phyloP scores from a whole-genome alignment of 495 filamentous ascomycete genomes.

The Neurospora sp. region DNA sequence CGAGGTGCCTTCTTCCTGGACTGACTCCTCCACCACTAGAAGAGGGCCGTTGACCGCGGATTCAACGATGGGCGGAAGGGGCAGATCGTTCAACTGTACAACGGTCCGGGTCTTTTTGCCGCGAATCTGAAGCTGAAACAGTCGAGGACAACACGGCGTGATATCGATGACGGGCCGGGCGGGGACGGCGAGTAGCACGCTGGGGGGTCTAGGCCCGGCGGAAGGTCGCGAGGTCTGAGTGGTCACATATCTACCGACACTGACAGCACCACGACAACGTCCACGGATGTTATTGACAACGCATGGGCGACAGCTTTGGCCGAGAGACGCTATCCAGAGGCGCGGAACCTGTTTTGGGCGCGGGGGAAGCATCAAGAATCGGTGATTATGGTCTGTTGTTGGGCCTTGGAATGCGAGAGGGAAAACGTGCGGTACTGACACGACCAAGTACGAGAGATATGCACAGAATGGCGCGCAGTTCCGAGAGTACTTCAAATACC shows the following conservation, averaged over 20 bases:
- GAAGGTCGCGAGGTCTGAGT: neutral
- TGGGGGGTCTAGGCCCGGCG: conserved; percentile 3
- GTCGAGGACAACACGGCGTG: neutral
- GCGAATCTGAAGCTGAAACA: conserved; percentile 12
- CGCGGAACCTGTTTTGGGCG: conserved; percentile 14
- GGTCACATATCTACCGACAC: neutral
- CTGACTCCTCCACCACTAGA: neutral
- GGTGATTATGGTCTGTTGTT: conserved; percentile 2
- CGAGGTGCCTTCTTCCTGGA: neutral
- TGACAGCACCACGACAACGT: conserved; percentile 1
- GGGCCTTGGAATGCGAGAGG: neutral
- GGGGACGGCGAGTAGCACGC: neutral
- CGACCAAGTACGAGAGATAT: neutral
- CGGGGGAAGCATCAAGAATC: conserved; percentile 22
- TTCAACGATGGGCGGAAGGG: conserved; percentile 12
- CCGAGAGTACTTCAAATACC: neutral
- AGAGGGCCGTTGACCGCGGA: neutral
- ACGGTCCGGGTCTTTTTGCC: conserved; percentile 41
- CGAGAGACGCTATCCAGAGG: conserved; percentile 17
- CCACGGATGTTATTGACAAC: conserved; percentile 2
- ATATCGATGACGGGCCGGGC: neutral
- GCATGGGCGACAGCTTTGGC: neutral
- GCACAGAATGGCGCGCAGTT: neutral
- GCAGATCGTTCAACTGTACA: conserved; percentile 52
- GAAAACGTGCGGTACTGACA: neutral